Percentiles rank a stretch among this genome's conserved stretches.
Conservation (phyloP, 257 asterid species). For the Avicennia marina region DNA sequence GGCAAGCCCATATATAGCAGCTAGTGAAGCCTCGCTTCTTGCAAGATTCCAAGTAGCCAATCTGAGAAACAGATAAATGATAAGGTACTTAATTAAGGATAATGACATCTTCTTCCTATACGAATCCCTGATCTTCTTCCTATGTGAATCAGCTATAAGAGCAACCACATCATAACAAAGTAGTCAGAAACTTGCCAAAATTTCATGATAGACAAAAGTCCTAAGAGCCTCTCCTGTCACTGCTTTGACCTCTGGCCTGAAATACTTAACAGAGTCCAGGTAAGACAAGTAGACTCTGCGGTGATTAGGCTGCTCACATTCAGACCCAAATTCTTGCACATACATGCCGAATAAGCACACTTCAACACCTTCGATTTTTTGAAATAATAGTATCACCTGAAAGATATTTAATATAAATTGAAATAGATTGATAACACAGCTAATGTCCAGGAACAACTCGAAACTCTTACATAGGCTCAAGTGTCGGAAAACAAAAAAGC, state of each 20-base stretch:
- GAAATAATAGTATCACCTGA: constrained; percentile 88
- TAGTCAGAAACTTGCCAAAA: constrained; percentile 66
- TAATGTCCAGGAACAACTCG: too few species aligned
- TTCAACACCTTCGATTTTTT: constrained; percentile 96
- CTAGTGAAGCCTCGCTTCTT: constrained; percentile 91
- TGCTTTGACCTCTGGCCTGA: constrained; percentile 92
- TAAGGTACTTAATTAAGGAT: too few species aligned
- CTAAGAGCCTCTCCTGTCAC: constrained; percentile 98
- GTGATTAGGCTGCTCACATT: constrained; percentile 90
- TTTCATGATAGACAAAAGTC: constrained; percentile 95
- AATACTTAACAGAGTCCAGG: constrained; percentile 97
- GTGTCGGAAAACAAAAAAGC: too few species aligned
- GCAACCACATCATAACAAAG: too few species aligned
- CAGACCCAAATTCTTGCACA: constrained; percentile 98
- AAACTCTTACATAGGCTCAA: too few species aligned
- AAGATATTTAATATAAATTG: too few species aligned
- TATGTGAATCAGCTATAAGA: too few species aligned
- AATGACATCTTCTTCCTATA: too few species aligned
- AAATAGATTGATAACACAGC: too few species aligned
- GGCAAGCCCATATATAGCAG: constrained; percentile 99
- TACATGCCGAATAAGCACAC: constrained; percentile 98
- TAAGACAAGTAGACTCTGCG: constrained; percentile 95
- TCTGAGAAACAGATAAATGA: constrained; percentile 42
- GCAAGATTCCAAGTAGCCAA: constrained; percentile 96
- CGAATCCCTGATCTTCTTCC: too few species aligned